Evolutionary conservation across 768 basidiomycete genomes (phyloP).

Genomic region (Piloderma croceum): DNA sequence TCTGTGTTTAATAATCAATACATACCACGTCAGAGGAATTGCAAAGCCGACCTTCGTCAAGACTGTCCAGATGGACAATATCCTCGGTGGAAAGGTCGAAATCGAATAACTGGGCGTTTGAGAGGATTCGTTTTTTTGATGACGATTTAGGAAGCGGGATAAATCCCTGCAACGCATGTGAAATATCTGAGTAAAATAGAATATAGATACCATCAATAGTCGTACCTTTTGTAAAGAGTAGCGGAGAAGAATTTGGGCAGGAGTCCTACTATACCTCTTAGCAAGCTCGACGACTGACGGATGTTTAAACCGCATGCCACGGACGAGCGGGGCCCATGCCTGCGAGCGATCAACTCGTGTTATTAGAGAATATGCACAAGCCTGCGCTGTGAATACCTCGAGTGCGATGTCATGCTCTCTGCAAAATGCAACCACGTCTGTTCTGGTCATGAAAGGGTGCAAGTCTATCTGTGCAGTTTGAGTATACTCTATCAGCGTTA

Average conservation of each 20-base stretch:
- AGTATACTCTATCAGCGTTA: constrained; percentile 4
- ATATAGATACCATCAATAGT: not conserved
- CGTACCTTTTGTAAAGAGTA: constrained; percentile 73
- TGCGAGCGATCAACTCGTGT: constrained; percentile 20
- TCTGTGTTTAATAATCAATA: constrained; percentile 15
- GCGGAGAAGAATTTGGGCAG: constrained; percentile 61
- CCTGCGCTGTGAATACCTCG: constrained; percentile 37
- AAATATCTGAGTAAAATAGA: not conserved
- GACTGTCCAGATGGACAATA: constrained; percentile 42
- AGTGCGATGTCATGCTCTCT: constrained; percentile 51
- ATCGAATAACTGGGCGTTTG: constrained; percentile 59
- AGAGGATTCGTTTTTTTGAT: constrained; percentile 44
- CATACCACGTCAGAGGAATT: not conserved
- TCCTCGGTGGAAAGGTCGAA: constrained; percentile 51
- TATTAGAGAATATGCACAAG: not conserved
- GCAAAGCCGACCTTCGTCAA: constrained; percentile 46
- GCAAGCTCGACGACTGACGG: constrained; percentile 43
- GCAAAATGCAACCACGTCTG: constrained; percentile 57
- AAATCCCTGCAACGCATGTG: constrained; percentile 38
- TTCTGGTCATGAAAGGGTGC: constrained; percentile 67
- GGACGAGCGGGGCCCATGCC: constrained; percentile 73
- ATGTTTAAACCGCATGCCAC: constrained; percentile 60
- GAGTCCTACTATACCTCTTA: constrained; percentile 48
- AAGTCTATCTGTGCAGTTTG: constrained; percentile 38
- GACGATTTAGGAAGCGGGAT: constrained; percentile 64